Conservation (phyloP, 176 grass and related monocot genomes). For the Lolium multiflorum region DNA sequence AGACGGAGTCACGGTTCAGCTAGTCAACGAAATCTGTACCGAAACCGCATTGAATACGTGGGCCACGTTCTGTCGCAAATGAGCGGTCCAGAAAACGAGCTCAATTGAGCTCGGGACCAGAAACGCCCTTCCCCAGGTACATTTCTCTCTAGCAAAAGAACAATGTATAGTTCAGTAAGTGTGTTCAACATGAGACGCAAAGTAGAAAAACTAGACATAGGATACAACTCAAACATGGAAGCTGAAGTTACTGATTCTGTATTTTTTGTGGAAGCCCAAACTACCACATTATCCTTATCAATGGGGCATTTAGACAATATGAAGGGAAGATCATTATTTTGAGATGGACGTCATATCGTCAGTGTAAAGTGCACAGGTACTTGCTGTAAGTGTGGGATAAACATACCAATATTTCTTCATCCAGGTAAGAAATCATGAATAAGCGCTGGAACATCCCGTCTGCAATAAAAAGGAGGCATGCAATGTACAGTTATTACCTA, state of each 20-base stretch:
- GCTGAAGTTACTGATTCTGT: neutral
- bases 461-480: slow-evolving; percentile 42
- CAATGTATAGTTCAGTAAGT: slow-evolving; percentile 12
- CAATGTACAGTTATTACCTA: neutral
- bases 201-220: neutral
- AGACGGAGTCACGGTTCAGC: no score
- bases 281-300: neutral
- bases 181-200: neutral
- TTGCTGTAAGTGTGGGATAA: slow-evolving; percentile 32
- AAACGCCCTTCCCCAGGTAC: neutral
- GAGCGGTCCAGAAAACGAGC: no score
- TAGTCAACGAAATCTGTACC: no score
- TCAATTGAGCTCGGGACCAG: no score
- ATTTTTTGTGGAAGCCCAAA: neutral
- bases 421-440: slow-evolving; percentile 99
- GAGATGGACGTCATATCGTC: neutral
- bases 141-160: neutral
- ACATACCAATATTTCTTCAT: slow-evolving; percentile 98
- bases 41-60: no score
- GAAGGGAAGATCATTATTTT: neutral
- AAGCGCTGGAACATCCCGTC: slow-evolving; percentile 76
- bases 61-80: no score
- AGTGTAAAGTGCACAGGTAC: neutral
- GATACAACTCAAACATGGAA: neutral
- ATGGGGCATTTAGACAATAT: neutral